These are phyloP conservation scores for Mimosa bimucronata DNA, from an alignment of 306 rosid species.

Conservation along the genomic window DNA sequence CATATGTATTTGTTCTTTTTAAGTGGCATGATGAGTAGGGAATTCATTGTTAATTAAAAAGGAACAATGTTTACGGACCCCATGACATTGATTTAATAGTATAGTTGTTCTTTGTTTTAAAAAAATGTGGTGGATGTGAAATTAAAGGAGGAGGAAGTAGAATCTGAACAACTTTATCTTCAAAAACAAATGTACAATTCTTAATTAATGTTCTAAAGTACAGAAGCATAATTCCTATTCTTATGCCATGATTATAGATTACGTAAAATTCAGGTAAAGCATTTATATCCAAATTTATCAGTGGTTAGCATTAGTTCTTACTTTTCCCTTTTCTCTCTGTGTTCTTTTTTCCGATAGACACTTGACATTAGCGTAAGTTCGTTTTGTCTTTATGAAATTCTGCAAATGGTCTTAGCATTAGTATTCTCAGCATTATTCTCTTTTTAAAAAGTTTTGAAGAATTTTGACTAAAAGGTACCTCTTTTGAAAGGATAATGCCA, in stretches of 20 bases:
- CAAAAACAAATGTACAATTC: neutral
- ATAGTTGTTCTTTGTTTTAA: neutral
- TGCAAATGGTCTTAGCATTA: too few relatives aligned
- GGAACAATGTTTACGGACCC: neutral
- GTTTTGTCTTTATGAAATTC: neutral
- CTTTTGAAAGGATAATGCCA: neutral
- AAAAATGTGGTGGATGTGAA: neutral
- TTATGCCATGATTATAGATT: neutral
- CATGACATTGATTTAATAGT: neutral
- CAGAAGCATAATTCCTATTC: neutral
- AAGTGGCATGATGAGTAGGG: too few relatives aligned
- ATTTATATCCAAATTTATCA: neutral
- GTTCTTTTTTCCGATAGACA: too few relatives aligned
- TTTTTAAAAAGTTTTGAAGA: neutral
- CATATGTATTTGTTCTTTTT: neutral
- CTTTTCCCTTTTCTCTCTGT: neutral
- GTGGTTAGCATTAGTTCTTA: neutral
- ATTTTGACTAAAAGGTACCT: neutral
- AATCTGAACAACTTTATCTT: neutral
- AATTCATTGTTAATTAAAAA: neutral
- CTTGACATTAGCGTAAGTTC: neutral
- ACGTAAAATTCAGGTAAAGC: slow-evolving; percentile 12
- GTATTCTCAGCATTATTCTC: neutral
- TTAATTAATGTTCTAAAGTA: neutral
- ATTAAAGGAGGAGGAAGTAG: neutral